Base-by-base conservation (phyloP, 768 basidiomycete genomes). In the Mycena floridula region DNA sequence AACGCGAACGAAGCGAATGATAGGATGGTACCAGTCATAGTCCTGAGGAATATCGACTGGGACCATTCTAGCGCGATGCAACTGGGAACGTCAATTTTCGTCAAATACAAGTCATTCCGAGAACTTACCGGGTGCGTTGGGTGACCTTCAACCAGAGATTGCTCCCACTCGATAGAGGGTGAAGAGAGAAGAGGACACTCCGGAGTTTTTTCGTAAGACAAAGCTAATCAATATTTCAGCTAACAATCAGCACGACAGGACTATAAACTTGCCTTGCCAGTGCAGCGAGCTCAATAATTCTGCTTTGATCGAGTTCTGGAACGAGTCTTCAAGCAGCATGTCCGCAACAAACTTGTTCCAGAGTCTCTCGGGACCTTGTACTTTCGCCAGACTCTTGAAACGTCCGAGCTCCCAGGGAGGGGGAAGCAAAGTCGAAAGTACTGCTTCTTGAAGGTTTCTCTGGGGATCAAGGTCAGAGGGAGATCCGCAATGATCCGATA, bases 121-220 rank as follows among this genome's bases (percentile, higher is more conserved):
- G 22, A 6, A 58, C 65, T 40, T 51, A 77, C 77, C 12, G 78
- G 78, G 50, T 80, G 78, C 1, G 77, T 79, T 20, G 78, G 78
- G 56, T 80, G 78, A 2, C 78, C 78, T 15, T 73, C 70, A 8
- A 79, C 69, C 15, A 80, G 64, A 50, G 75, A 76, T 53, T 80
- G 77, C 51, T 80, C 77, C 73, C 76, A 80, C 50, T 72, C 63
- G 43, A 77, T 74, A 3, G 71, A 58, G 7, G 66, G 41, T 16
- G 72, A 74, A 16, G 50, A 46, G 30, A 74, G 52, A 27, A 59
- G 56, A 20, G 76, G 77, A 48, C 69, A 70, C 26, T 18, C 40
- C 2, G 73, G 69, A 15, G 74, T 73, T 36, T 58, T 55, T 37
- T 58, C 59, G 50, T 67, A 76, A 1, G 70, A 58, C 5, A 61